phyloP scores from a whole-genome alignment of 352 stramenopile species.

The Halophytophthora polymorphica region DNA sequence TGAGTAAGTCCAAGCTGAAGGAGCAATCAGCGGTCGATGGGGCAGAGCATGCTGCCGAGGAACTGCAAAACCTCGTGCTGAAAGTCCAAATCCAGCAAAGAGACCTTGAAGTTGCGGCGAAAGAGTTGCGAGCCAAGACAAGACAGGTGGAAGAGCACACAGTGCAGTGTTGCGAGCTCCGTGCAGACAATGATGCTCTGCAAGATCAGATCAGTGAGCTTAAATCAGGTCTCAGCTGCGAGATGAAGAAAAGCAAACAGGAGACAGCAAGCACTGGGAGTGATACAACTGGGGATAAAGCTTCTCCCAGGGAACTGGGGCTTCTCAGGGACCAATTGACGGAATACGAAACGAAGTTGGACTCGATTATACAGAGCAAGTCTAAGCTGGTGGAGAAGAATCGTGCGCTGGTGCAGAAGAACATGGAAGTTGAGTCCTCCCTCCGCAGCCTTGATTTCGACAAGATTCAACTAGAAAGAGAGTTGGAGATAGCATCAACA shows the following conservation, averaged over 20 bases:
- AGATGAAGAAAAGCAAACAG: constrained; percentile 10
- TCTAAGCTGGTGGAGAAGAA: constrained; percentile 32
- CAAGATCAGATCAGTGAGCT: constrained; percentile 26
- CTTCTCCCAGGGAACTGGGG: constrained; percentile 2
- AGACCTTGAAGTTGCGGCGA: constrained; percentile 14
- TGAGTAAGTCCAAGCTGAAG: constrained; percentile 38
- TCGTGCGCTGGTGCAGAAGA: constrained; percentile 16
- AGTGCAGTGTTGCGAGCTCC: constrained; percentile 16
- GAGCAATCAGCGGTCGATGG: constrained; percentile 37
- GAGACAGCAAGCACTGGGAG: neutral
- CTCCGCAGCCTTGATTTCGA: constrained; percentile 11
- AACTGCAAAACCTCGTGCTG: constrained; percentile 21
- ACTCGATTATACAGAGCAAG: constrained; percentile 24
- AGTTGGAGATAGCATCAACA: constrained; percentile 10
- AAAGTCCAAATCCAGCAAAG: constrained; percentile 14
- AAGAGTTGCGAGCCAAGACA: constrained; percentile 17
- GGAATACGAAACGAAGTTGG: constrained; percentile 27
- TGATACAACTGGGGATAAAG: constrained; percentile 1
- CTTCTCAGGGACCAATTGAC: constrained; percentile 20
- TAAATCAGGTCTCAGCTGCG: constrained; percentile 13
- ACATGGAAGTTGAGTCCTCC: constrained; percentile 17
- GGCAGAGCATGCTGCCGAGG: constrained; percentile 25
- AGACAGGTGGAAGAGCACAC: constrained; percentile 23
- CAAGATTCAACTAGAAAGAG: constrained; percentile 13
- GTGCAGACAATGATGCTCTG: constrained; percentile 26